These are phyloP conservation scores for Helianthus annuus DNA, from an alignment of 129 eudicot genomes.

Conservation along the genomic window HanXRQr2.0-SUNRISE NC_035448.2:134531121-134531620, in stretches of 20 bases:
- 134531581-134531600: too few relatives aligned
- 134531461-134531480: too few relatives aligned
- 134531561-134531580: too few relatives aligned
- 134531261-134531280: conserved; percentile 42
- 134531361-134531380: conserved; percentile 83
- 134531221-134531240: conserved; percentile 34
- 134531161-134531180: neutral
- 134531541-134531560: too few relatives aligned
- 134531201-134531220: conserved; percentile 37
- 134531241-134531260: conserved; percentile 24
- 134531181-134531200: conserved; percentile 68
- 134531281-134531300: conserved; percentile 46
- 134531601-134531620: too few relatives aligned
- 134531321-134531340: conserved; percentile 51
- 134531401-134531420: too few relatives aligned
- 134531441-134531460: too few relatives aligned
- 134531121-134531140: neutral
- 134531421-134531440: too few relatives aligned
- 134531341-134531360: conserved; percentile 73
- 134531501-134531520: too few relatives aligned
- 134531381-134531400: too few relatives aligned
- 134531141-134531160: neutral
- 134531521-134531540: too few relatives aligned
- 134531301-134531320: conserved; percentile 49
- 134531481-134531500: too few relatives aligned